Conservation (phyloP, 2,329 filamentous ascomycete species). For the Dactylella cylindrospora region DNA sequence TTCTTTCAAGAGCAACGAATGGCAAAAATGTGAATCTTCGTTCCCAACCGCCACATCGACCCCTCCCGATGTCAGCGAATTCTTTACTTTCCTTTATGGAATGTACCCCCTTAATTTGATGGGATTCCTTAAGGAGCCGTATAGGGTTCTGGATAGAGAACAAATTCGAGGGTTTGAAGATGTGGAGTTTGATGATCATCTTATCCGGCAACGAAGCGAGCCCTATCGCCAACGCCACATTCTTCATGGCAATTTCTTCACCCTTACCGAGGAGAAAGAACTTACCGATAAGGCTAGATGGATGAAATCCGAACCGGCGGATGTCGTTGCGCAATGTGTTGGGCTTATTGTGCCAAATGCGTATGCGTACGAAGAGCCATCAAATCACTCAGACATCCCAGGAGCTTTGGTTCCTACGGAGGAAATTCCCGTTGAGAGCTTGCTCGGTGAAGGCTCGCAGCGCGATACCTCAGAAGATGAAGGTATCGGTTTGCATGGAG, state of each 20-base stretch:
- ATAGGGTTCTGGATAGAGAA: conserved; percentile 73
- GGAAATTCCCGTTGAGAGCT: conserved; percentile 50
- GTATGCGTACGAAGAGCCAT: conserved; percentile 29
- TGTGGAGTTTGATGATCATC: conserved; percentile 74
- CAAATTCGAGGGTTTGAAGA: conserved; percentile 70
- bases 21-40: conserved; percentile 67
- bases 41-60: conserved; percentile 64
- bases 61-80: conserved; percentile 69
- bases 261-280: conserved; percentile 75
- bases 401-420: conserved; percentile 51
- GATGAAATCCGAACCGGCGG: conserved; percentile 76
- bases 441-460: conserved; percentile 46
- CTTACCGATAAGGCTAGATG: conserved; percentile 73
- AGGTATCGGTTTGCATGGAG: conserved; percentile 43
- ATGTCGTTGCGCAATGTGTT: conserved; percentile 77
- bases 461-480: conserved; percentile 44
- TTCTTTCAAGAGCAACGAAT: conserved; percentile 52
- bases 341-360: conserved; percentile 59
- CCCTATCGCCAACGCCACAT: conserved; percentile 71
- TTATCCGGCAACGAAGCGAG: conserved; percentile 75
- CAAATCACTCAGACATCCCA: conserved; percentile 53
- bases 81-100: conserved; percentile 80
- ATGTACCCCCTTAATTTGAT: conserved; percentile 83
- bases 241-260: conserved; percentile 82
- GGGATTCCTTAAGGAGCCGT: conserved; percentile 80